Base-by-base conservation (phyloP, 805 yeast species). In the Saturnispora saitoi region DNA sequence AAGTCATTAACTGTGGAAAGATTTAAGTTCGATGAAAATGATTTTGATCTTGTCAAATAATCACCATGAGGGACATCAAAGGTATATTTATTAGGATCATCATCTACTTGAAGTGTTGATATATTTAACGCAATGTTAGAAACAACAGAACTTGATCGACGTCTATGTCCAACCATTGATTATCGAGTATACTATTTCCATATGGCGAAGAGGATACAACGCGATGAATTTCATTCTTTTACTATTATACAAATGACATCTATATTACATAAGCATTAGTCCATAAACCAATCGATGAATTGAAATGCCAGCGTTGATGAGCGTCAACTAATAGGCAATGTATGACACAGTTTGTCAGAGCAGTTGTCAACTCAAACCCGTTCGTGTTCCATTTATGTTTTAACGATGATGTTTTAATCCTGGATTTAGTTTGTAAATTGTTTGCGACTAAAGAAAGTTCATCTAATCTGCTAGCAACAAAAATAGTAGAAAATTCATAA, bases 61-160 rank as follows among this genome's bases (percentile, higher is more conserved):
- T 3, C 5, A 20, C 17, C 9, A 5, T 37, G n/a, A 4, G 15
- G 17, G 17, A 37, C 28, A n/a, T 22, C 26, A 11, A 5, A 10
- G 9, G 26, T 20, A 37, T 22, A 14, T 20, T 12, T 7, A 20
- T 37, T 9, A 7, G 29, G 12, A 5, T 37, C 17, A 8, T 14
- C 20, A n/a, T 48, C 48, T 11, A 48, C 39, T 6, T 48, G 51
- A 8, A 61, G 53, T 19, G 65, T 64, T 2, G 81, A 80, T 9
- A 72, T 70, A 32, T 73, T 76, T 40, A 72, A 62, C 0, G 88
- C 88, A 42, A 82, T 80, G 29, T 69, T 64, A 45, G 78, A 78
- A 1, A 82, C 87, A 51, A 81, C 74, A 2, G 89, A 81, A 51
- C 76, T 73, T 48, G 81, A 72, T 58, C 88, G 69, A 7, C 72